Evolutionary conservation across 2,329 filamentous ascomycete genomes (phyloP).

Genomic region (Colletotrichum siamense): DNA sequence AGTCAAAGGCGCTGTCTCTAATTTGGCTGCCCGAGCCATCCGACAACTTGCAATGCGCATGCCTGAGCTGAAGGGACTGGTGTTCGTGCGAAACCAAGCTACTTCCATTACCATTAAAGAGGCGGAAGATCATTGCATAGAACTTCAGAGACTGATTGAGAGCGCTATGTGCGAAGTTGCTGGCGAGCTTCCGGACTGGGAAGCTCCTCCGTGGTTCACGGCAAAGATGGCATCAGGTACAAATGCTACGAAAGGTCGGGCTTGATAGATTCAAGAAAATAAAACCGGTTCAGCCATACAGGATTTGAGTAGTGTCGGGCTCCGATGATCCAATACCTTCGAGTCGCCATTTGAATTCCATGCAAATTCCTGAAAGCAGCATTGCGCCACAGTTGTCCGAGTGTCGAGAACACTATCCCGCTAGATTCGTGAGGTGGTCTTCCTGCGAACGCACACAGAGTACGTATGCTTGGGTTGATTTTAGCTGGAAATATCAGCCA

Average conservation of each 20-base stretch:
- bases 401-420: background rate
- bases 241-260: no score
- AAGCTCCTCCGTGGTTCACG: background rate
- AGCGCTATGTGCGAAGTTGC: background rate
- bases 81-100: background rate
- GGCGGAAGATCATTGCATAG: background rate
- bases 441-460: background rate
- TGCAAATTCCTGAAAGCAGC: background rate
- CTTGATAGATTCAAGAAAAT: background rate
- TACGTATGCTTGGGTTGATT: background rate
- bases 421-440: background rate
- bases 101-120: background rate
- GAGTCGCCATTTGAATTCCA: background rate
- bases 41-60: background rate
- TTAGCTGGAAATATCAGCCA: background rate
- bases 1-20: background rate
- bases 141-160: background rate
- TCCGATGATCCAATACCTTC: background rate
- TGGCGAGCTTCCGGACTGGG: background rate
- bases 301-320: background rate
- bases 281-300: background rate
- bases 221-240: background rate
- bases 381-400: background rate
- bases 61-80: background rate
- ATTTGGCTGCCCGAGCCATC: background rate